Base-by-base conservation (phyloP, 2,329 filamentous ascomycete genomes). In the Nigrospora oryzae region DNA sequence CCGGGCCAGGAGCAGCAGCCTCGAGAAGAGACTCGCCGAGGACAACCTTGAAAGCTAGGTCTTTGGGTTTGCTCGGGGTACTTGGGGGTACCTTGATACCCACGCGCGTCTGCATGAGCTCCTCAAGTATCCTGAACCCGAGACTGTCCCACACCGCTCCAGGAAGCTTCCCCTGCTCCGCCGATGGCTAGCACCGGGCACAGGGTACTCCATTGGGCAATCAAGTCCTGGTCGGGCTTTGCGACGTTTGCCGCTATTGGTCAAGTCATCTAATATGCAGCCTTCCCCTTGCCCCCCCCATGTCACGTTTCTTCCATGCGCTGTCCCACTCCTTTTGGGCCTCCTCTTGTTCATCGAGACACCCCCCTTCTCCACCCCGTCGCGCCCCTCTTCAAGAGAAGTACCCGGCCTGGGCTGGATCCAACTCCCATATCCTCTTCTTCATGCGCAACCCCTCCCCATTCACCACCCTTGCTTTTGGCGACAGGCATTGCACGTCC, bases 261-360 rank as follows among this genome's bases (percentile, higher is more conserved):
- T 54, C 64, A 63, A 60, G 68, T 70, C 67, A 75, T 76, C 64
- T 66, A 65, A 68, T 66, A 68, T 66, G 63, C 66, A 64, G 63
- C 58, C 53, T 56, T 59, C 58, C 48, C 53, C 47, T 51, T 28
- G 23, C 23, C 23, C 23, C 23, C 52, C 59, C 69, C 69, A 63
- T 70, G 66, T 71, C 69, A 68, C 67, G 62, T 69, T 70, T 70
- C 64, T 68, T 63, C 67, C 68, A 73, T 74, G 69, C 68, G 63
- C 55, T 66, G 69, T 70, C 61, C 64, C 63, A 65, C 63, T 56
- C 53, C 51, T 47, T 50, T 40, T 38, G 31, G 35, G 35, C 35
- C 17, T 36, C 19, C 23, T 28, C 40, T 53, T 40, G 53, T 58
- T 59, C 59, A 58, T 63, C 56, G 52, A 56, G 54, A 51, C 62